Conservation (phyloP, 1,284 basidiomycete species). For the Kalmanozyma brasiliensis region DNA sequence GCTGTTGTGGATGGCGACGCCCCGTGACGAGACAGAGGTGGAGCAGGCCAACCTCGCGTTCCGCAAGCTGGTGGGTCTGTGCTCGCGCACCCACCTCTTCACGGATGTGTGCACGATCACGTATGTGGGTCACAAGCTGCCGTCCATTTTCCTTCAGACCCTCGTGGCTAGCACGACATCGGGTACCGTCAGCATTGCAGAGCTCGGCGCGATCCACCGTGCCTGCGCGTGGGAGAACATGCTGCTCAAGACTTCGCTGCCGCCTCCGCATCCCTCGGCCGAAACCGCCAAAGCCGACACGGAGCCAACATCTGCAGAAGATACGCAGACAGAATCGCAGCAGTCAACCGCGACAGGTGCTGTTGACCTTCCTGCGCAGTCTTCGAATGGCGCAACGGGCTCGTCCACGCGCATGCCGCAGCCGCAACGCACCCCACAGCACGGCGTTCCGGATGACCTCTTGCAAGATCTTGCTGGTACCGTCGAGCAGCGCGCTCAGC, state of each 20-base stretch:
- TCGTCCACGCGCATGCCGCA: constrained; percentile 13
- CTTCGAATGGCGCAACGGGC: constrained; percentile 1
- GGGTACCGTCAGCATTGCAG: constrained; percentile 74
- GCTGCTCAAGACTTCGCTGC: constrained; percentile 73
- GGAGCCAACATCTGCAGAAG: constrained; percentile 21
- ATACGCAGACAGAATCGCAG: constrained; percentile 8
- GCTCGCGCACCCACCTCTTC: constrained; percentile 82
- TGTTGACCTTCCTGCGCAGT: neutral
- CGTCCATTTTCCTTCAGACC: constrained; percentile 78
- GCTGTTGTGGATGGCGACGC: constrained; percentile 41
- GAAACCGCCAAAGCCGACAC: constrained; percentile 8
- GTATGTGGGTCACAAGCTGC: constrained; percentile 79
- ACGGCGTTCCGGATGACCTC: constrained; percentile 40
- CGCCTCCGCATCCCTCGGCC: constrained; percentile 26
- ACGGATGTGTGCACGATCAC: constrained; percentile 90
- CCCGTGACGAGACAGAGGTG: constrained; percentile 66
- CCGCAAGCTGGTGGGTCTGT: constrained; percentile 80
- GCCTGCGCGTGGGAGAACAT: constrained; percentile 87
- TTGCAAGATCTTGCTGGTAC: constrained; percentile 48
- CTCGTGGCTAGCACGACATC: constrained; percentile 65
- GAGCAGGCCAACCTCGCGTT: constrained; percentile 76
- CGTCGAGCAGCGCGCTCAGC: constrained; percentile 24
- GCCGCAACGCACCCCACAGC: constrained; percentile 34
- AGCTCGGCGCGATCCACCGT: constrained; percentile 86
- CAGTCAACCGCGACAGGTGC: constrained; percentile 1